Base-by-base conservation (phyloP, 2,329 filamentous ascomycete species). In the Simplicillium aogashimaense region DNA sequence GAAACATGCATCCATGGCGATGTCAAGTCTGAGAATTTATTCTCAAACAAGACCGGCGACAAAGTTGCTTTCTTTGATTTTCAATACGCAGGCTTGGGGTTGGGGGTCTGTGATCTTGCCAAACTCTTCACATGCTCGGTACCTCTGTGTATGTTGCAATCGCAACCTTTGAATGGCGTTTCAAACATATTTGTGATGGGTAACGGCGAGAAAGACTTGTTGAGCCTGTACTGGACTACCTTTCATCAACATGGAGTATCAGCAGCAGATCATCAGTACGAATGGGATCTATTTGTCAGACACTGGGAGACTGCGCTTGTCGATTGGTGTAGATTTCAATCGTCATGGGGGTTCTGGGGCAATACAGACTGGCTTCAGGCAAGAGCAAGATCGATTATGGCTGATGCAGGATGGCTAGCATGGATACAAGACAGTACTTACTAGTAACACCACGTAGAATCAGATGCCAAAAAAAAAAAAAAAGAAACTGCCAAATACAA, bases 291-390 rank as follows among this genome's bases (percentile, higher is more conserved):
- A 0, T 73, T 83, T 13, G 52, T 69, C 5, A 56, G 69, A 15
- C 78, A 84, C 47, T 83, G 79, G 78, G 77, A 84, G 53, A 71
- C 69, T 3, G 79, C 80, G 0, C 54, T 83, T 3, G 77, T 83
- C 0, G 80, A 84, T 50, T 84, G 80, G 80, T 67, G 78, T 43
- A 54, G 74, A 6, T 78, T 78, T 39, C 73, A 77, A 53, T 72
- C 73, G 0, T 74, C 71, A 0, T 78, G 74, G 74, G 74, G 74
- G 0, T 77, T 76, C 43, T 78, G 74, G 74, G 74, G 74, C 0
- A 77, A 78, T 30, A 74, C 69, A 0, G 63, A 69, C 31, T 78
- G 74, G 74, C 63, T 78, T 0, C 68, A 76, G 48, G 70, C 69
- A 0, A 63, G 74, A 37, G 73, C 72, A 1, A 59, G 72, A 32